Conservation (phyloP, 148 eudicot species). For the Fagopyrum tataricum region DNA sequence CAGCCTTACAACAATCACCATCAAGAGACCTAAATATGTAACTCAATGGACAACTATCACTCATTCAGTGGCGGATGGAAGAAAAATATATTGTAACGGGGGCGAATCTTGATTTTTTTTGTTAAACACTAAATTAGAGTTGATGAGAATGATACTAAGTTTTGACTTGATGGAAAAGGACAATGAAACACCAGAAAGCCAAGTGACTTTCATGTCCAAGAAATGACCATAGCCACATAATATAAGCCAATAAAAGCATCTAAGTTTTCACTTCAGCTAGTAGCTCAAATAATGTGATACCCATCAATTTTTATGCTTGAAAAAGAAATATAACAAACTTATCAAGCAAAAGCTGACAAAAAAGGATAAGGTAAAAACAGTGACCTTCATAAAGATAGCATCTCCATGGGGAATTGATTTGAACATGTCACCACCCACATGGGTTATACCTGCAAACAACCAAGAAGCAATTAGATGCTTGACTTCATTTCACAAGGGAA, state of each 20-base stretch:
- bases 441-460: conserved; percentile 33
- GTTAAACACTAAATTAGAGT: too few species aligned
- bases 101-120: too few species aligned
- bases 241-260: background rate
- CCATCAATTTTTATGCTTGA: background rate
- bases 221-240: background rate
- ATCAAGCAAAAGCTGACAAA: background rate
- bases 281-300: background rate
- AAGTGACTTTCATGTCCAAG: conserved; percentile 2
- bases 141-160: too few species aligned
- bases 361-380: background rate
- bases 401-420: conserved; percentile 43
- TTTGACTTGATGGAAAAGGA: too few species aligned
- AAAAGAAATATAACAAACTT: background rate
- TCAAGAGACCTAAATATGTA: background rate
- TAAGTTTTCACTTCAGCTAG: background rate
- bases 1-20: background rate
- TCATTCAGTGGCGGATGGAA: too few species aligned
- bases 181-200: background rate
- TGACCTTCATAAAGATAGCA: conserved; percentile 58
- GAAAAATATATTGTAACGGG: too few species aligned
- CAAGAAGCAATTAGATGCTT: background rate
- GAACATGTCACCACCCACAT: conserved; percentile 59
- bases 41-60: background rate
- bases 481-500: background rate